Evolutionary conservation across 306 rosid genomes (phyloP), one percentile per base, ranked within the genome.

Genomic region (Cicer chorassanicum): DNA sequence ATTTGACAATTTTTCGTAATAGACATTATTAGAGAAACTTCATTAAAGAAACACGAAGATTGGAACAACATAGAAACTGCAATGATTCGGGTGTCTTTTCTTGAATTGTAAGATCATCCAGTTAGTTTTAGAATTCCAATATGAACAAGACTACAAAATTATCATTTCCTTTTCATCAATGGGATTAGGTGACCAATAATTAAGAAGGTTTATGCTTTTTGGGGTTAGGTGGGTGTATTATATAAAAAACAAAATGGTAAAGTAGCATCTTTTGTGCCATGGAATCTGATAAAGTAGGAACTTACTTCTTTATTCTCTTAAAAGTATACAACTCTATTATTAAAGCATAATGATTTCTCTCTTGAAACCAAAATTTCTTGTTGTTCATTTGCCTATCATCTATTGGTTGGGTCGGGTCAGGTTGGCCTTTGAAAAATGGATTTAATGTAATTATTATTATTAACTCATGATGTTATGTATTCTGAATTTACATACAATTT

Each of bases 401-500:
- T 6, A 19, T 66, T n/a, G 70, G 46, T 29, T 7, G 42, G 34
- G 38, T 1, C 40, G 34, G 24, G 34, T 24, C 34, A 6, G 74
- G 15, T 1, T 12, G 10, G 6, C 41, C 5, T 40, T 9, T 14
- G 34, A 39, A 14, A 11, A 70, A 57, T 51, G 59, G 50, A 24
- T 56, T 66, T 57, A 10, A 7, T 54, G 68, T 41, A 42, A 38
- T 14, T 76, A 68, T 76, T 45, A 70, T 6, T 44, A 72, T 56
- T 66, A 38, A 57, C 36, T 72, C 36, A 21, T 49, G 72, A 9
- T 62, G 29, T 41, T 6, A 21, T 57, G 0, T 42, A 66, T 74
- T 50, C 81, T 78, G 77, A 80, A 67, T 74, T 56, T 57, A 53
- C 68, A 50, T 57, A 57, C 13, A 72, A n/a, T 15, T 21, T 50